Evolutionary conservation across 805 yeast species (phyloP).

Genomic region (Cyberlindnera nakhonratchasimensis): DNA sequence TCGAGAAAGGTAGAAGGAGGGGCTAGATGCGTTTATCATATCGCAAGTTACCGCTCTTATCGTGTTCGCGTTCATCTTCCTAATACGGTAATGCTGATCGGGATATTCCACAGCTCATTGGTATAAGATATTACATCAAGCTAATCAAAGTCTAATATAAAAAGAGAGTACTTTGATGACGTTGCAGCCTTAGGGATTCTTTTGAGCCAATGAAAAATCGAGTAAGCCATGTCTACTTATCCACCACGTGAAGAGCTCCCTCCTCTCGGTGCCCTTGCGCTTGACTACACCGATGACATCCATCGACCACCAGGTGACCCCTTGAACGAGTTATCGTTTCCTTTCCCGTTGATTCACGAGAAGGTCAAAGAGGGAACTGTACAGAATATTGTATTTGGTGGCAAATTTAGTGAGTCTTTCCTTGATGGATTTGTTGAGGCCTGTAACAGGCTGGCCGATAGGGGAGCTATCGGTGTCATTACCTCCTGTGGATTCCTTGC

Average conservation of each 20-base stretch:
- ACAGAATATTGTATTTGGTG: constrained; percentile 27
- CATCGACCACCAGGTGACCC: constrained; percentile 35
- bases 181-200: too few species aligned
- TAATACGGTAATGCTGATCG: too few species aligned
- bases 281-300: constrained; percentile 32
- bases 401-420: constrained; percentile 26
- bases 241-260: constrained; percentile 21
- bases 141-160: too few species aligned
- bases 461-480: constrained; percentile 34
- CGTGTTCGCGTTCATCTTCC: too few species aligned
- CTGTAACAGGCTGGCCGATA: constrained; percentile 24
- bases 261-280: constrained; percentile 29
- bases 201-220: too few species aligned
- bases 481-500: constrained; percentile 37
- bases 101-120: too few species aligned
- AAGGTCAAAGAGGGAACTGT: constrained; percentile 27
- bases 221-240: constrained; percentile 23
- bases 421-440: constrained; percentile 29
- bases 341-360: constrained; percentile 29
- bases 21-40: too few species aligned
- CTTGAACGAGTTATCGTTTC: constrained; percentile 24
- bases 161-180: too few species aligned
- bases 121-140: too few species aligned
- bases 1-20: too few species aligned
- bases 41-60: too few species aligned